A percentile compares a stretch with the other conserved stretches of the same genome.
Evolutionary conservation across 1,139 yeast species (phyloP).

Genomic region (Arxiozyma slooffiae): DNA sequence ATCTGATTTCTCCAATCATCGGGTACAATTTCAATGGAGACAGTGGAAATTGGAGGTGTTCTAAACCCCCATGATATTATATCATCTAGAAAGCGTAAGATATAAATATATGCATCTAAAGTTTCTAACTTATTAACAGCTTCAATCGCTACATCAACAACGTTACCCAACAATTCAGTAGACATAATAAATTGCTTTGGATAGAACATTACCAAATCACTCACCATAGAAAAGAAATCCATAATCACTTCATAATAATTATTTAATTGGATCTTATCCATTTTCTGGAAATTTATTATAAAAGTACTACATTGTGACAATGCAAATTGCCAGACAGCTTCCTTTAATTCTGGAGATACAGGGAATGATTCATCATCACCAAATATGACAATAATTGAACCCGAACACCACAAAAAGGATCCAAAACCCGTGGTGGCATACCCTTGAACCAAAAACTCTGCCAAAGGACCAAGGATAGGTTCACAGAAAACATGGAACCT

Average conservation of each 20-base stretch:
- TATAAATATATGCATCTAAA: conserved; percentile 59
- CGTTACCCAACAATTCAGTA: conserved; percentile 46
- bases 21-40: conserved; percentile 46
- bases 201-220: conserved; percentile 69
- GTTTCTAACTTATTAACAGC: conserved; percentile 51
- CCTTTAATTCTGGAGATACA: conserved; percentile 28
- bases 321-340: conserved; percentile 44
- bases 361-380: conserved; percentile 46
- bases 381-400: conserved; percentile 68
- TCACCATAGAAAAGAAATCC: conserved; percentile 78
- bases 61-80: conserved; percentile 75
- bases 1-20: conserved; percentile 43
- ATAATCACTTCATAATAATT: conserved; percentile 63
- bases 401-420: conserved; percentile 86
- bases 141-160: conserved; percentile 49
- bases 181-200: conserved; percentile 56
- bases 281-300: conserved; percentile 30
- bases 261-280: conserved; percentile 34
- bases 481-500: conserved; percentile 43
- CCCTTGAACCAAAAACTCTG: conserved; percentile 54
- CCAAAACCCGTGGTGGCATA: conserved; percentile 64
- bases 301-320: conserved; percentile 39
- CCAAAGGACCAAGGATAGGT: conserved; percentile 55
- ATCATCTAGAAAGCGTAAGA: conserved; percentile 70
- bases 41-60: conserved; percentile 63